A percentile compares a stretch with the other conserved stretches of the same genome.
phyloP scores from a whole-genome alignment of 345 rosid species.

The Clarkia xantiana region DNA sequence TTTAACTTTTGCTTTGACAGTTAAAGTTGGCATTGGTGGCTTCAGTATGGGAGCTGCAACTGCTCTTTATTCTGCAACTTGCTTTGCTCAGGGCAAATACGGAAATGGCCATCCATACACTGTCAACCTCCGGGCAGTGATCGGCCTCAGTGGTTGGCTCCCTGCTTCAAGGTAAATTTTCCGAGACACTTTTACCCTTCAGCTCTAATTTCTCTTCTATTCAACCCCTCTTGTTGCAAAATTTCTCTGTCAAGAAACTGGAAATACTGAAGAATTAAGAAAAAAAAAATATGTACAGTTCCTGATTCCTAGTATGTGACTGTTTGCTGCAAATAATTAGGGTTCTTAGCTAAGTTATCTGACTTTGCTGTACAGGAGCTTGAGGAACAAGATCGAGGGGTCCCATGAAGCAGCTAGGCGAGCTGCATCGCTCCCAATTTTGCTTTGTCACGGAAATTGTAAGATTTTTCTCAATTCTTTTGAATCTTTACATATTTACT shows the following conservation, averaged over 20 bases:
- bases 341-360: background rate
- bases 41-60: constrained; percentile 97
- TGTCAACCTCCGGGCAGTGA: constrained; percentile 44
- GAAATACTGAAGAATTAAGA: no score
- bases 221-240: no score
- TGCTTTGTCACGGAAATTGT: constrained; percentile 32
- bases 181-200: background rate
- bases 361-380: constrained; percentile 16
- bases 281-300: no score
- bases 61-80: constrained; percentile 81
- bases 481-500: background rate
- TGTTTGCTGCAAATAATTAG: background rate
- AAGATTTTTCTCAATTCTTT: background rate
- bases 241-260: background rate
- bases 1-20: constrained; percentile 26
- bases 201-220: background rate
- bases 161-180: constrained; percentile 62
- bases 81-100: constrained; percentile 53
- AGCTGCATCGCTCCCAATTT: constrained; percentile 33
- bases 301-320: no score
- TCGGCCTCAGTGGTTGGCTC: constrained; percentile 88
- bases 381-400: constrained; percentile 24
- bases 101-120: constrained; percentile 54
- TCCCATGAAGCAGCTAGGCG: constrained; percentile 30
- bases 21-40: constrained; percentile 84